Percentiles rank a stretch among this genome's conserved stretches.
phyloP scores from a whole-genome alignment of 169 alveolate species.

The Cryptosporidium bovis region DNA sequence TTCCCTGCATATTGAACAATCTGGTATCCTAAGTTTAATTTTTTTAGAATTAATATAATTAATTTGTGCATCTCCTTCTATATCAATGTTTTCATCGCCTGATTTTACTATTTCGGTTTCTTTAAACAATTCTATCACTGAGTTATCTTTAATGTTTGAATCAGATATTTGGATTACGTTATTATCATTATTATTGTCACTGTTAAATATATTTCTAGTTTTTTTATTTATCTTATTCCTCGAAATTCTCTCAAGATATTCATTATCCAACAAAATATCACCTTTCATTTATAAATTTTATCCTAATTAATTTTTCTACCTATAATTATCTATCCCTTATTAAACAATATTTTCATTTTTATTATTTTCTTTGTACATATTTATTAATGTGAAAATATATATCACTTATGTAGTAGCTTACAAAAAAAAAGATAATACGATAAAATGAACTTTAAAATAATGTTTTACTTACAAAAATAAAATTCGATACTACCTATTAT shows the following conservation, averaged over 20 bases:
- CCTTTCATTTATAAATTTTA: neutral
- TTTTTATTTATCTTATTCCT: slow-evolving; percentile 17
- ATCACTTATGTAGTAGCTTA: no score
- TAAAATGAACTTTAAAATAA: neutral
- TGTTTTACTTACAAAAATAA: neutral
- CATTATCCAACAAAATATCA: slow-evolving; percentile 11
- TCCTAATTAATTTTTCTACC: neutral
- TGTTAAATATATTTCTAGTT: neutral
- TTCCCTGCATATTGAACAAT: slow-evolving; percentile 63
- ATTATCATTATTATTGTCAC: neutral
- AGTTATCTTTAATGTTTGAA: neutral
- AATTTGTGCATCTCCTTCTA: neutral
- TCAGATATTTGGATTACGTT: neutral
- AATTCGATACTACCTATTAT: neutral
- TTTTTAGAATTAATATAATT: neutral
- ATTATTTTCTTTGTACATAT: no score
- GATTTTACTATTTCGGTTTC: neutral
- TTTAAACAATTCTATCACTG: neutral
- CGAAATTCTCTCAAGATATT: neutral
- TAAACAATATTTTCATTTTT: neutral
- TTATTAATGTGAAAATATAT: no score
- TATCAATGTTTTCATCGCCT: neutral
- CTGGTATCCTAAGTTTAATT: slow-evolving; percentile 43
- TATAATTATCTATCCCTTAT: neutral
- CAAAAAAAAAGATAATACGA: neutral